Conservation (phyloP, 345 rosid species). For the Rhodomyrtus tomentosa region DNA sequence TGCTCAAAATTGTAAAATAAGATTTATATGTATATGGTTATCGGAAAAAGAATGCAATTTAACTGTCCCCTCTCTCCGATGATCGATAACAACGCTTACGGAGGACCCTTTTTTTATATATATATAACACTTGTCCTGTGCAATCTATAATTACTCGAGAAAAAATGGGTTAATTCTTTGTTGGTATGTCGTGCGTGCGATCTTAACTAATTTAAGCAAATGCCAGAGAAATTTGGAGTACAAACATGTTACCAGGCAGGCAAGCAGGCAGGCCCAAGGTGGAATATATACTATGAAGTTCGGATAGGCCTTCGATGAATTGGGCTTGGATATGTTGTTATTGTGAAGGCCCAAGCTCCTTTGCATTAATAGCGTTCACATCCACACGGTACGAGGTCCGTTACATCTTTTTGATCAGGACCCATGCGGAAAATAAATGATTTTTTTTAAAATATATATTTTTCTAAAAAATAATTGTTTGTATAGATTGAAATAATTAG, state of each 20-base stretch:
- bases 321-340: not conserved
- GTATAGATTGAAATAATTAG: no score
- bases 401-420: not conserved
- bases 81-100: not conserved
- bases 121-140: not conserved
- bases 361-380: not conserved
- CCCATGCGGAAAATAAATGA: no score
- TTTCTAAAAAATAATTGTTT: fast-evolving
- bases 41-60: not conserved
- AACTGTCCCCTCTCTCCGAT: not conserved
- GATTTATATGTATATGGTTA: not conserved
- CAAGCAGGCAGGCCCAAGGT: not conserved
- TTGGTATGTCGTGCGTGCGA: not conserved
- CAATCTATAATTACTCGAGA: not conserved
- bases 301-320: not conserved
- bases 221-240: not conserved
- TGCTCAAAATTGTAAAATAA: no score
- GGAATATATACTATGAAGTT: not conserved
- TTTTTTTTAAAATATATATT: no score
- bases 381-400: not conserved
- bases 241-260: not conserved
- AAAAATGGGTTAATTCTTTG: not conserved
- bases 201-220: not conserved
- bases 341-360: not conserved
- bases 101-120: not conserved